Base-by-base conservation (phyloP, 1,284 basidiomycete species). In the Cystobasidium slooffiae region DNA sequence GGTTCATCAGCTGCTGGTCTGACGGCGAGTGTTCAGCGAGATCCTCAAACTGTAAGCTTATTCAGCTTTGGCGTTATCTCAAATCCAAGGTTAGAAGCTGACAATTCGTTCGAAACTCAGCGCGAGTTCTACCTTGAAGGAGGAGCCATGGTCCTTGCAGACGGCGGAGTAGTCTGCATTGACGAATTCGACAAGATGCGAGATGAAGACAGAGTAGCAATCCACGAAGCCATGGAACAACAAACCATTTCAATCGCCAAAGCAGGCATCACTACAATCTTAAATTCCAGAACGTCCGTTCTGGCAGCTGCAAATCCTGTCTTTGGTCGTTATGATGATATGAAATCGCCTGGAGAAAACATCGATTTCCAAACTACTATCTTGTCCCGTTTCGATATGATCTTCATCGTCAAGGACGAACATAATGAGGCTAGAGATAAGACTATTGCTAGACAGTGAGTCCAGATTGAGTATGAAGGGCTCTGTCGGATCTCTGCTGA, bases 141-240 rank as follows among this genome's bases (percentile, higher is more conserved):
- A 6, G 97, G 97, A 39, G 97, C 97, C 0, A 99, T 99, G 97
- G 97, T 99, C 9, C 88, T 99, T 41, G 97, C 97, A 0, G 97
- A 99, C 81, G 94, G 93, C 4, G 97, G 97, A 39, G 95, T 99
- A 16, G 97, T 99, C 22, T 99, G 97, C 82, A 99, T 99, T 80
- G 97, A 99, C 81, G 97, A 99, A 83, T 99, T 99, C 80, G 97
- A 99, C 85, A 99, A 99, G 86, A 99, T 99, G 97, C 87, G 96
- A 41, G 97, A 99, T 81, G 96, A 98, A 83, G 97, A 99, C 81
- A 89, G 97, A 75, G 97, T 99, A 1, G 97, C 97, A 0, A 99
- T 99, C 76, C 97, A 99, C 84, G 97, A 99, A 84, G 97, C 96
- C 18, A 99, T 99, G 96, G 96, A 99, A 81, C 96, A 99, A 82